Base-by-base conservation (phyloP, 495 filamentous ascomycete genomes). In the Echria macrotheca region DNA sequence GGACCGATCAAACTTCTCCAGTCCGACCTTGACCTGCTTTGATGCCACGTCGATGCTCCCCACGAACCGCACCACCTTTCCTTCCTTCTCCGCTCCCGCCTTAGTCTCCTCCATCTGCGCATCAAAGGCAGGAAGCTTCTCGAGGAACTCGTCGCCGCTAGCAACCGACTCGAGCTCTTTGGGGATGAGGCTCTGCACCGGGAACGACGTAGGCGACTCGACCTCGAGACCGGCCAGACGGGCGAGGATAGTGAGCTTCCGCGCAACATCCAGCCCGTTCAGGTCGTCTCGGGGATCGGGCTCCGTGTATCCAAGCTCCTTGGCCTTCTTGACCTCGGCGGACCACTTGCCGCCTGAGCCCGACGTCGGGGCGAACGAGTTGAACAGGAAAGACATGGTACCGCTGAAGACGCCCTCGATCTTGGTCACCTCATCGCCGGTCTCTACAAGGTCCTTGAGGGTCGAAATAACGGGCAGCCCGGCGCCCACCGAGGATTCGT, bases 361-460 rank as follows among this genome's bases (percentile, higher is more conserved):
- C n/a, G 75, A 73, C 2, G 82, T 78, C 0, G 88, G 89, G 31
- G 87, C 86, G 58, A 96, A 96, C 37, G 77, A 87, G 73, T 97
- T 96, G 77, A 98, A 98, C 10, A 96, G 75, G 78, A 95, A 97
- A 29, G 84, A 89, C 76, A 97, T 89, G 4, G 93, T 96, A 47
- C 93, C 93, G 39, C 86, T 91, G 71, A 97, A 96, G 10, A 98
- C 89, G 49, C 91, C 93, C 74, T 96, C 91, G 52, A 98, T 94
- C 62, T 80, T 86, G 46, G 73, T 82, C 1, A 96, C 82, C 59
- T 87, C 72, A 60, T 97, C 93, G 15, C 93, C 93, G 0, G 93
- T 96, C 22, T 86, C 82, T 10, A 95, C 75, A 3, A 98, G 76
- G 54, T 97, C 93, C 52, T 85, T 86, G 29, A 98, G 74, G 0